These are phyloP conservation scores for Vaccinium vitisidaea DNA, from an alignment of 148 eudicot species.

Conservation along the genomic window DNA sequence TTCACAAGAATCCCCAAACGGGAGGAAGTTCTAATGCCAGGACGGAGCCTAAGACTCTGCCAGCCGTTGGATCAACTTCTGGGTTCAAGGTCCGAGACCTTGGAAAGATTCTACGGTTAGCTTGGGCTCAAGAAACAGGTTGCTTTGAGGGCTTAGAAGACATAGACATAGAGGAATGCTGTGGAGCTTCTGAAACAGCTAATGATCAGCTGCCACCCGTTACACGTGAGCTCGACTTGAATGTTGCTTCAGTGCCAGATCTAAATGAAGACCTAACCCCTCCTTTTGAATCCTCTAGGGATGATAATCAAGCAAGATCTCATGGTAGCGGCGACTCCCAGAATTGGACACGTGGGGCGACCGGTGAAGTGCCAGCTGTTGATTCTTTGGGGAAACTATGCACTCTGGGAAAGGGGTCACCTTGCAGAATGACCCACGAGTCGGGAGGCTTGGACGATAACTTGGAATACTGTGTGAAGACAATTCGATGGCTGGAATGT, in stretches of 20 bases:
- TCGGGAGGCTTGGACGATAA: constrained; percentile 59
- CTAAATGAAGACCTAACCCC: constrained; percentile 76
- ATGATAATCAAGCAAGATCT: constrained; percentile 49
- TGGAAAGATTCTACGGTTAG: constrained; percentile 55
- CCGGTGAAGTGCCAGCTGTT: constrained; percentile 56
- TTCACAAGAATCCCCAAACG: constrained; percentile 34
- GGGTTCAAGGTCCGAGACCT: constrained; percentile 79
- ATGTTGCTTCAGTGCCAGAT: constrained; percentile 82
- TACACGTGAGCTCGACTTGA: constrained; percentile 63
- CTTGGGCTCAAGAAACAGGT: constrained; percentile 59
- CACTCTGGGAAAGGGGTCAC: constrained; percentile 53
- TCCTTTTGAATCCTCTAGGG: constrained; percentile 70
- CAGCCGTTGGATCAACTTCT: constrained; percentile 40
- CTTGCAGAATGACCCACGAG: constrained; percentile 31
- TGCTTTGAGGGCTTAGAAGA: constrained; percentile 42
- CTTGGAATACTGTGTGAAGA: constrained; percentile 78
- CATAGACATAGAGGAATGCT: constrained; percentile 36
- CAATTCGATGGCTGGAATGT: constrained; percentile 67
- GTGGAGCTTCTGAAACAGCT: constrained; percentile 37
- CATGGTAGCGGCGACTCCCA: constrained; percentile 63
- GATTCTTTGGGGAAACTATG: constrained; percentile 30
- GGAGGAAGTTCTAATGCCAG: constrained; percentile 44
- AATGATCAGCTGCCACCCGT: constrained; percentile 42
- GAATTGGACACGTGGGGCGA: constrained; percentile 40
- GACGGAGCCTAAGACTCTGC: constrained; percentile 26